These are phyloP conservation scores for Coprinopsis sp. DNA, from an alignment of 768 basidiomycete species.

Conservation along the genomic window DNA sequence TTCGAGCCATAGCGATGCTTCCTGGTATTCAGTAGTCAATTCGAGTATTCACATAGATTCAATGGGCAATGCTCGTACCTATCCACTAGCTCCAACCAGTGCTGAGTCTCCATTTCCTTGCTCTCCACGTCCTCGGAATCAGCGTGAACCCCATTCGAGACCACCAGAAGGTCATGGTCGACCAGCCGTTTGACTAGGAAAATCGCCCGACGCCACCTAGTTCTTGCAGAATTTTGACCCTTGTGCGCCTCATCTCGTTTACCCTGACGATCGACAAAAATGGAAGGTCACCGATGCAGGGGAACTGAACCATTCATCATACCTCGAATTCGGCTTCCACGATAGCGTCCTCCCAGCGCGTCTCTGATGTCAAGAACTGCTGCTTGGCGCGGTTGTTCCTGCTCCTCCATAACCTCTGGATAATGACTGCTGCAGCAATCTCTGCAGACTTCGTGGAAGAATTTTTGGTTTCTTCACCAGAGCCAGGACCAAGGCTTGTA, in stretches of 20 bases:
- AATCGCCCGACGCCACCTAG: constrained; percentile 45
- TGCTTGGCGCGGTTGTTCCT: constrained; percentile 21
- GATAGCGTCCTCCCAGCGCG: constrained; percentile 37
- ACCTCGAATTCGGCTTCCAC: constrained; percentile 35
- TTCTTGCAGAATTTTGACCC: constrained; percentile 40
- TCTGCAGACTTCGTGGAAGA: constrained; percentile 20
- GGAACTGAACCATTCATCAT: constrained; percentile 4
- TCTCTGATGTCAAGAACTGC: constrained; percentile 25
- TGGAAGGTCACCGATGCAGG: not conserved
- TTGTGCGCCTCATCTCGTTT: constrained; percentile 37
- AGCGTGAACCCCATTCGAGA: constrained; percentile 19
- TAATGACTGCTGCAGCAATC: constrained; percentile 30
- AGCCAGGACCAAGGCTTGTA: too few species aligned
- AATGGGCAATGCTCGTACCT: constrained; percentile 24
- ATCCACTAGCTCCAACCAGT: constrained; percentile 62
- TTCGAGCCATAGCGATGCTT: constrained; percentile 65
- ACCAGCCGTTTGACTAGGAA: constrained; percentile 38
- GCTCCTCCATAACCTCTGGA: constrained; percentile 37
- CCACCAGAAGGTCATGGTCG: constrained; percentile 39
- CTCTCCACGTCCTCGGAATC: constrained; percentile 25
- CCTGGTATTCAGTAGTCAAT: constrained; percentile 21
- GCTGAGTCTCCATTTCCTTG: constrained; percentile 54
- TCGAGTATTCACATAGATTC: not conserved
- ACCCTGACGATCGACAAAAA: constrained; percentile 23
- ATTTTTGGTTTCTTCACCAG: too few species aligned